phyloP scores from a whole-genome alignment of 495 filamentous ascomycete species.

The Xylaria cubensis region DNA sequence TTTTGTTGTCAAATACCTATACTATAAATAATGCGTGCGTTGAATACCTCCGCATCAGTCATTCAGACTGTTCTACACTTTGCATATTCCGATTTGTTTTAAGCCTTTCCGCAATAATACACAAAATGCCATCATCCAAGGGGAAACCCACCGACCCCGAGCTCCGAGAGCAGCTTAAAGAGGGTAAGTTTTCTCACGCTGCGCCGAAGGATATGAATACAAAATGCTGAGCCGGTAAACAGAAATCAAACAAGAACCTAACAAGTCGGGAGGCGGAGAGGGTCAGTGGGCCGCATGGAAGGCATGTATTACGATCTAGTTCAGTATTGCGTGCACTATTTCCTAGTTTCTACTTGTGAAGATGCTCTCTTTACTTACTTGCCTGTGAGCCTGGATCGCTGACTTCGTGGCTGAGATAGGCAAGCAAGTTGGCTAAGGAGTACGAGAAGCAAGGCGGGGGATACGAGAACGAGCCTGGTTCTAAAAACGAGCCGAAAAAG shows the following conservation, averaged over 20 bases:
- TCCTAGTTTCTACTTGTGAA: background rate
- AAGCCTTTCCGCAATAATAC: background rate
- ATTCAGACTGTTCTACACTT: background rate
- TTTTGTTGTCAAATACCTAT: background rate
- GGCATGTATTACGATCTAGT: constrained; percentile 34
- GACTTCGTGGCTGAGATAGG: constrained; percentile 35
- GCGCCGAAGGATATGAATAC: background rate
- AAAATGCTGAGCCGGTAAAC: constrained; percentile 18
- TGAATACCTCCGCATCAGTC: background rate
- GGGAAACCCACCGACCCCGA: constrained; percentile 62
- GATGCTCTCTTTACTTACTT: background rate
- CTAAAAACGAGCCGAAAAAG: constrained; percentile 59
- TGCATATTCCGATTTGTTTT: background rate
- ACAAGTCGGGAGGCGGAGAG: constrained; percentile 61
- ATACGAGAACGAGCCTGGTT: constrained; percentile 59
- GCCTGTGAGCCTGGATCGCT: background rate
- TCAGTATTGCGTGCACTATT: background rate
- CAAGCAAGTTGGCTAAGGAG: constrained; percentile 59
- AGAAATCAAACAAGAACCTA: constrained; percentile 59
- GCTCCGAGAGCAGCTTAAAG: constrained; percentile 58
- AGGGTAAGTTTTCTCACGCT: constrained; percentile 37
- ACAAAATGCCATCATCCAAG: constrained; percentile 53
- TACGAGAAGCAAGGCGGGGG: constrained; percentile 60
- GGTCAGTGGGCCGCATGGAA: constrained; percentile 66
- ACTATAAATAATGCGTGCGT: background rate